Evolutionary conservation across 176 grass and related monocot genomes (phyloP).

Genomic region (Ensete ventricosum): DNA sequence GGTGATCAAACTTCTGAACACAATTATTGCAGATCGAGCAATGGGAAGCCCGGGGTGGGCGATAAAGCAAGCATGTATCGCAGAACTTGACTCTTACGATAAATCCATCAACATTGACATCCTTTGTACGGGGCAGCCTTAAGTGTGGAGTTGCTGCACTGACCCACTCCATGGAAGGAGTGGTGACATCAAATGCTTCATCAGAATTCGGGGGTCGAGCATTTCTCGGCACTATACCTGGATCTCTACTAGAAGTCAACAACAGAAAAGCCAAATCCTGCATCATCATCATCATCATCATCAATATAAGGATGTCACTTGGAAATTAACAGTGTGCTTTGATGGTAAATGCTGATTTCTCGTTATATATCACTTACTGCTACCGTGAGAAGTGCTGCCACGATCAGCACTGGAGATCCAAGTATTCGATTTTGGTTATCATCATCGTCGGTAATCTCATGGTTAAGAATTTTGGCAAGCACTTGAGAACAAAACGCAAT

Average conservation of each 20-base stretch:
- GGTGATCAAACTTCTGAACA: slow-evolving; percentile 82
- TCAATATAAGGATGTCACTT: no score
- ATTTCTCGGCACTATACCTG: slow-evolving; percentile 80
- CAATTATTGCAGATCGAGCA: slow-evolving; percentile 94
- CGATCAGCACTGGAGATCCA: slow-evolving; percentile 42
- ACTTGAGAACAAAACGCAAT: slow-evolving; percentile 56
- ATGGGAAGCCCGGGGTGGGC: slow-evolving; percentile 71
- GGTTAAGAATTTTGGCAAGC: slow-evolving; percentile 41
- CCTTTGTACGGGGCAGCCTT: slow-evolving; percentile 50
- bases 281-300: not conserved
- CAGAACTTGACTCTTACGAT: slow-evolving; percentile 81
- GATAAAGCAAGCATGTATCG: slow-evolving; percentile 75
- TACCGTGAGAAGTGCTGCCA: slow-evolving; percentile 32
- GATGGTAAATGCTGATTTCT: not conserved
- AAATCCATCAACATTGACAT: slow-evolving; percentile 53
- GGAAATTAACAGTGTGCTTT: no score
- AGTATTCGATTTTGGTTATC: slow-evolving; percentile 30
- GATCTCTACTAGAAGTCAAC: slow-evolving; percentile 79
- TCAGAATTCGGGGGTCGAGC: slow-evolving; percentile 33
- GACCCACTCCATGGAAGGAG: slow-evolving; percentile 68
- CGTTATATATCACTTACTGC: slow-evolving; percentile 16
- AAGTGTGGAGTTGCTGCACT: slow-evolving; percentile 46
- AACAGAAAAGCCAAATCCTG: slow-evolving; percentile 59
- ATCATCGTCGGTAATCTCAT: not conserved
- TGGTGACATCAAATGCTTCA: not conserved